These are phyloP conservation scores for Fusarium sp. DNA, from an alignment of 2,329 filamentous ascomycete species.

Conservation along the genomic window DNA sequence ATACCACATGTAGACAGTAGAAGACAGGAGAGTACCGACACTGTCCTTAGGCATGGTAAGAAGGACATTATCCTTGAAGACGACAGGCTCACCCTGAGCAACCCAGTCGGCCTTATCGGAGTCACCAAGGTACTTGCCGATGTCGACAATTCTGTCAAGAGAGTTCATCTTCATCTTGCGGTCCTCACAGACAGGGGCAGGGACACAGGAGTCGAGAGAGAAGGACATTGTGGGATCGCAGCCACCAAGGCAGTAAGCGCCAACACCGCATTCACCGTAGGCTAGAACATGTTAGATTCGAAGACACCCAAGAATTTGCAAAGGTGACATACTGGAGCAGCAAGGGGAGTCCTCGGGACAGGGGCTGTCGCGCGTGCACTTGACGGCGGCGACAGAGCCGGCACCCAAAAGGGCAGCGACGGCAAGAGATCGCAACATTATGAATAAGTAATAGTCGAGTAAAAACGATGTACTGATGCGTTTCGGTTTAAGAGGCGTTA, in stretches of 20 bases:
- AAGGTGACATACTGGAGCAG: conserved; percentile 75
- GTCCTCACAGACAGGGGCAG: conserved; percentile 83
- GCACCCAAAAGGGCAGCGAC: conserved; percentile 51
- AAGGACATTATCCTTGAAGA: conserved; percentile 76
- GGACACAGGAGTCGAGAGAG: conserved; percentile 85
- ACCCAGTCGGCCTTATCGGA: conserved; percentile 87
- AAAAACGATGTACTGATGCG: conserved; percentile 13
- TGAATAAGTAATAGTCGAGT: conserved; percentile 32
- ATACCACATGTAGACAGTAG: conserved; percentile 95
- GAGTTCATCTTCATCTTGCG: conserved; percentile 79
- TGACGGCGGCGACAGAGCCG: conserved; percentile 48
- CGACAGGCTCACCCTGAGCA: conserved; percentile 79
- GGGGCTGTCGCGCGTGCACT: conserved; percentile 64
- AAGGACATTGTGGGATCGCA: conserved; percentile 91
- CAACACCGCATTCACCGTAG: conserved; percentile 92
- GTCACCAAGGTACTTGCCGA: conserved; percentile 89
- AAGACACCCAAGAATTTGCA: conserved; percentile 1
- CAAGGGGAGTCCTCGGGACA: conserved; percentile 81
- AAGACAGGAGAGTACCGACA: conserved; percentile 86
- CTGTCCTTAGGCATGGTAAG: conserved; percentile 91
- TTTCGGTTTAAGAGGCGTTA: conserved; percentile 1
- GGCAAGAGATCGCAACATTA: conserved; percentile 52
- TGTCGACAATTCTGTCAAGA: conserved; percentile 75
- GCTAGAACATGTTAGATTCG: conserved; percentile 64
- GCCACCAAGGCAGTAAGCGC: conserved; percentile 94